Percentiles rank a stretch among this genome's conserved stretches.
These are phyloP conservation scores for Camelina laxa DNA, from an alignment of 345 rosid genomes.

Conservation along the genomic window DNA sequence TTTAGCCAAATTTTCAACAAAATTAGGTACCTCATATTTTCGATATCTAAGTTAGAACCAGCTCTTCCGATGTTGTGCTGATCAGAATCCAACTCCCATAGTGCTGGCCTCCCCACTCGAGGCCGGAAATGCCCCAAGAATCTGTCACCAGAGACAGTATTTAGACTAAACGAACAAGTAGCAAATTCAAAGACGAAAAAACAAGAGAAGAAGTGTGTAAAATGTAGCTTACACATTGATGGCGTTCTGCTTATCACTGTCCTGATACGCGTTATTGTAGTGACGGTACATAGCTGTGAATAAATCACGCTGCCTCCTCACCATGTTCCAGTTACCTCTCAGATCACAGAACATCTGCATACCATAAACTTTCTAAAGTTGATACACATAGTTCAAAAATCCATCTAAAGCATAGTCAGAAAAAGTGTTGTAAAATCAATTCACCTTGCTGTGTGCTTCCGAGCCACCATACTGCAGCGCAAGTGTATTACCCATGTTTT, in stretches of 20 bases:
- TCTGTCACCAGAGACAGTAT: slow-evolving; percentile 23
- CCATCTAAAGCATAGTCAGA: not conserved
- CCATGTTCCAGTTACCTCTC: slow-evolving; percentile 43
- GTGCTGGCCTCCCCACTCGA: slow-evolving; percentile 32
- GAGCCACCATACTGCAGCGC: slow-evolving; percentile 97
- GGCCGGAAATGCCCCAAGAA: slow-evolving; percentile 48
- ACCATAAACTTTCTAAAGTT: slow-evolving; percentile 17
- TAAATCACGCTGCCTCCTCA: slow-evolving; percentile 33
- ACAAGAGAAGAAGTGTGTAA: not conserved
- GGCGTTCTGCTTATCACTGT: slow-evolving; percentile 40
- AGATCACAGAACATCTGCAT: slow-evolving; percentile 41
- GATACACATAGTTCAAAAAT: slow-evolving; percentile 17
- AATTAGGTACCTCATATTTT: slow-evolving; percentile 34
- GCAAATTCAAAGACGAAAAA: not conserved
- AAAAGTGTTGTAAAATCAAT: slow-evolving; percentile 5
- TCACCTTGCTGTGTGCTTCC: slow-evolving; percentile 91
- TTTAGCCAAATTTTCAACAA: slow-evolving; percentile 16
- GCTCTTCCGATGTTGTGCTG: slow-evolving; percentile 33
- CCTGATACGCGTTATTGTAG: slow-evolving; percentile 40
- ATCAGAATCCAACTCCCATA: slow-evolving; percentile 47
- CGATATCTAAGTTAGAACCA: slow-evolving; percentile 41
- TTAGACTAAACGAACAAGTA: slow-evolving; percentile 9
- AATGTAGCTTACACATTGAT: slow-evolving; percentile 43
- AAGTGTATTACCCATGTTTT: slow-evolving; percentile 85
- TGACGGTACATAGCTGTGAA: slow-evolving; percentile 39